These are phyloP conservation scores for Cytospora chrysosperma DNA, from an alignment of 2,329 filamentous ascomycete species.

Conservation along the genomic window DNA sequence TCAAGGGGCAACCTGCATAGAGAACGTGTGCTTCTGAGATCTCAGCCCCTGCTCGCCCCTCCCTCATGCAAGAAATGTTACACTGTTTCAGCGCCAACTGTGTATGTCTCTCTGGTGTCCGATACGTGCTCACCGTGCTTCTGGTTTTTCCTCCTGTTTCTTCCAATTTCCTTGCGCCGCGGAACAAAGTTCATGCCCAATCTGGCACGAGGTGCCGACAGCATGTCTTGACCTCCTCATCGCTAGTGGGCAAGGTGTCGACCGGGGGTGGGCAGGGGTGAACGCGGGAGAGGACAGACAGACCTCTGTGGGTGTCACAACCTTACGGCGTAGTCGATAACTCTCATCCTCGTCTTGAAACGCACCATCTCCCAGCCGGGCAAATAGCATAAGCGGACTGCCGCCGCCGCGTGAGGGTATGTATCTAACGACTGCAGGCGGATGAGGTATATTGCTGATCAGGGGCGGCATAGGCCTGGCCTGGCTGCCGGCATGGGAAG, in stretches of 20 bases:
- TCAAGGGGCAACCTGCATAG: background rate
- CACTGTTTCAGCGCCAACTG: background rate
- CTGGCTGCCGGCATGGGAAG: no score
- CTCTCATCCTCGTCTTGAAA: no score
- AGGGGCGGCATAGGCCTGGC: no score
- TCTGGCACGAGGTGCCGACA: no score
- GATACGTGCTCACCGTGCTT: background rate
- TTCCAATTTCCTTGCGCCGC: no score
- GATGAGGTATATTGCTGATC: no score
- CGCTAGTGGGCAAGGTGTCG: background rate
- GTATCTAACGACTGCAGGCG: no score
- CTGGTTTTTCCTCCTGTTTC: no score
- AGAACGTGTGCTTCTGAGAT: background rate
- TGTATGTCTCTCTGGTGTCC: background rate
- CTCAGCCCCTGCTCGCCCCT: background rate
- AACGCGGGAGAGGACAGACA: background rate
- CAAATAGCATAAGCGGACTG: background rate
- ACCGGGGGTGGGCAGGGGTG: no score
- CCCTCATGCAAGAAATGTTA: background rate
- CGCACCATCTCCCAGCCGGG: no score
- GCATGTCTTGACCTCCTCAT: background rate
- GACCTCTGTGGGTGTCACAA: background rate
- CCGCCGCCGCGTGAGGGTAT: background rate
- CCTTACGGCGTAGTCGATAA: no score
- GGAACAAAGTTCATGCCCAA: no score